Evolutionary conservation across 73 alveolate species (phyloP).

Genomic region (Tetrahymena malaccensis): DNA sequence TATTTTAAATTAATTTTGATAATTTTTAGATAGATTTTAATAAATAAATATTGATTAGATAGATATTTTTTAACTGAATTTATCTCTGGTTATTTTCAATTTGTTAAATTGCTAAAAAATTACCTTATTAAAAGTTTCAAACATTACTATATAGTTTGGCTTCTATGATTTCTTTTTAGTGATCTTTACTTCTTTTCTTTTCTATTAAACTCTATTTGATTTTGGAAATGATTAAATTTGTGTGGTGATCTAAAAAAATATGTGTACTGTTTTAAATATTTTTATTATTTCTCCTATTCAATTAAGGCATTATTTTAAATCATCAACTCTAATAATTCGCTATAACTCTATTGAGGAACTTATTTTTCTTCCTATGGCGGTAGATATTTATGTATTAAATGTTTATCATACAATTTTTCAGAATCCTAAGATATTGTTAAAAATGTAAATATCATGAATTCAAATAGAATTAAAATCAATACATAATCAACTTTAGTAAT

Average conservation of each 20-base stretch:
- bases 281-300: not conserved
- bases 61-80: not conserved
- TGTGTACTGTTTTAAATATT: not conserved
- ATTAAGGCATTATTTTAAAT: not conserved
- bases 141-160: not conserved
- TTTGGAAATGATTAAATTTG: not conserved
- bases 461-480: not conserved
- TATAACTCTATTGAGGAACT: not conserved
- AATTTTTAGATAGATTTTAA: not conserved
- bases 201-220: not conserved
- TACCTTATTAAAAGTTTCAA: not conserved
- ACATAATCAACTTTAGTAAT: not conserved
- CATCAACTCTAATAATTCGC: not conserved
- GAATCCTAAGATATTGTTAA: not conserved
- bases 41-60: too few relatives aligned
- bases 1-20: not conserved
- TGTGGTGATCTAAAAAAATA: not conserved
- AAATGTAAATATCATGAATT: not conserved
- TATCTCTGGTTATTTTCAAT: not conserved
- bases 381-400: not conserved
- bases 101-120: not conserved
- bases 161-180: not conserved
- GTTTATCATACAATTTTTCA: not conserved
- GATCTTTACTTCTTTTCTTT: not conserved
- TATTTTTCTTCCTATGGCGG: not conserved